phyloP scores from a whole-genome alignment of 2,329 filamentous ascomycete genomes.

The Diaporthe capsici region DNA sequence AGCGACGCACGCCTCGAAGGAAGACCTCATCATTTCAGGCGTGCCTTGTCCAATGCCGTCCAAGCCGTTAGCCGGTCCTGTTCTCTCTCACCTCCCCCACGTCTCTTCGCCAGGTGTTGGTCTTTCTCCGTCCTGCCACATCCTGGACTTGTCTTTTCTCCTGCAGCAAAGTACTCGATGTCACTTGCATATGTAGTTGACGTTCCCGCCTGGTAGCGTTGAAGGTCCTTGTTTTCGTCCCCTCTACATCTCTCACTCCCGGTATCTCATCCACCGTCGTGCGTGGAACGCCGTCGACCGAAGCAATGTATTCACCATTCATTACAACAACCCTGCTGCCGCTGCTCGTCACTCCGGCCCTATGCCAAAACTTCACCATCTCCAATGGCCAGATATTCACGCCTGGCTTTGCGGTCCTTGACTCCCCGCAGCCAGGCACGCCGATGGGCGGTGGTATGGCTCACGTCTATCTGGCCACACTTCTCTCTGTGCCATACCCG shows the following conservation, averaged over 20 bases:
- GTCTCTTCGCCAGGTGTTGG: background rate
- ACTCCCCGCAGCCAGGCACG: slow-evolving; percentile 75
- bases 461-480: background rate
- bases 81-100: background rate
- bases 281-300: background rate
- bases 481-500: background rate
- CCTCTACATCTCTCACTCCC: background rate
- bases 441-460: slow-evolving; percentile 73
- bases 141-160: too few species aligned
- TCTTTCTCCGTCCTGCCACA: background rate
- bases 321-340: slow-evolving; percentile 43
- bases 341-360: slow-evolving; percentile 47
- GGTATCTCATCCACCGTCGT: background rate
- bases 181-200: slow-evolving; percentile 9
- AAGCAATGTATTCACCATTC: slow-evolving; percentile 25
- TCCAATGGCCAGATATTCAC: slow-evolving; percentile 78
- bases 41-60: background rate
- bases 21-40: slow-evolving; percentile 21
- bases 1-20: background rate
- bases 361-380: slow-evolving; percentile 66
- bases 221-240: background rate
- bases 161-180: background rate
- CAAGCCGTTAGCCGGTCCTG: background rate
- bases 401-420: slow-evolving; percentile 76
- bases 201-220: background rate